Conservation (phyloP, 345 rosid genomes). For the Linum tenue region DNA sequence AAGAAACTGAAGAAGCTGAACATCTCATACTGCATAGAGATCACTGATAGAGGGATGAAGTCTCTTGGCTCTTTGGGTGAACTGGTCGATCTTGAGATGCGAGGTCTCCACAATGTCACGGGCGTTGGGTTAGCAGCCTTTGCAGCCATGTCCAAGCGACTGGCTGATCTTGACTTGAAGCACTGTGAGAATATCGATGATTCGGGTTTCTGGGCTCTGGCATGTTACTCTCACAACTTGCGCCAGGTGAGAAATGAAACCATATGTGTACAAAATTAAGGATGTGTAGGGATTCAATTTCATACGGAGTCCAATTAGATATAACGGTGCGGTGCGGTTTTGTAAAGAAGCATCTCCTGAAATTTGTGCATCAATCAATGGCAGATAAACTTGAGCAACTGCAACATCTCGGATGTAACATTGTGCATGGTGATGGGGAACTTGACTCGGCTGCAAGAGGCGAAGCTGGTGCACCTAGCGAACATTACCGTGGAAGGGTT, state of each 20-base stretch:
- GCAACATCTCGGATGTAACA: conserved; percentile 41
- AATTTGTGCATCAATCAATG: conserved; percentile 7
- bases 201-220: conserved; percentile 68
- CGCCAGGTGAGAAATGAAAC: conserved; percentile 49
- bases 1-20: conserved; percentile 64
- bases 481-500: conserved; percentile 65
- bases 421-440: conserved; percentile 74
- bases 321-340: no score
- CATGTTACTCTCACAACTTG: conserved; percentile 54
- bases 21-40: conserved; percentile 60
- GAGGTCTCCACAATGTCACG: conserved; percentile 50
- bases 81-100: conserved; percentile 61
- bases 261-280: not conserved
- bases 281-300: no score
- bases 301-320: no score
- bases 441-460: conserved; percentile 73
- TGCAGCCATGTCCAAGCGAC: conserved; percentile 49
- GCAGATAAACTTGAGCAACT: conserved; percentile 80
- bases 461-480: conserved; percentile 58
- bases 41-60: conserved; percentile 57
- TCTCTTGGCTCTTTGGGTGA: conserved; percentile 42
- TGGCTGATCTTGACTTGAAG: conserved; percentile 67
- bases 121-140: conserved; percentile 54
- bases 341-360: no score
- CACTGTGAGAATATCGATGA: conserved; percentile 64